These are phyloP conservation scores for Flaveria floridana DNA, from an alignment of 140 eudicot genomes.

Conservation along the genomic window DNA sequence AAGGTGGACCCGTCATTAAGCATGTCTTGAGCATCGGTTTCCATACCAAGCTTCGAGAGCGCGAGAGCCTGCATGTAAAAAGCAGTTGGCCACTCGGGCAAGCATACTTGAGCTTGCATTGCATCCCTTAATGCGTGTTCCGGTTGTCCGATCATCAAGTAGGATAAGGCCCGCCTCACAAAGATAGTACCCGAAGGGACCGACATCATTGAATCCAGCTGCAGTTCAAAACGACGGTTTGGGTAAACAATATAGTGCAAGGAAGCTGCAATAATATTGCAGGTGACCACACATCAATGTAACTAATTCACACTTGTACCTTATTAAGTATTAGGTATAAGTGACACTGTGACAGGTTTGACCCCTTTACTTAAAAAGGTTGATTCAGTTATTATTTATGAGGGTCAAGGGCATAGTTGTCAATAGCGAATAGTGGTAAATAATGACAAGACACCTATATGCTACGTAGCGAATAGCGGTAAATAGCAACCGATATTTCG, in stretches of 20 bases:
- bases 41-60: constrained; percentile 97
- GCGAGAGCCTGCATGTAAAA: constrained; percentile 96
- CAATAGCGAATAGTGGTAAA: too few relatives aligned
- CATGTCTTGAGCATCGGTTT: constrained; percentile 98
- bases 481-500: too few relatives aligned
- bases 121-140: constrained; percentile 93
- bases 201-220: constrained; percentile 88
- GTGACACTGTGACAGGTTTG: not conserved
- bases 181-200: constrained; percentile 92
- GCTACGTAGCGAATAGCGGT: too few relatives aligned
- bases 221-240: constrained; percentile 32
- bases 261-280: not conserved
- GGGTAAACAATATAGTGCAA: not conserved
- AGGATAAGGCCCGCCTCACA: constrained; percentile 88
- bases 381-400: not conserved
- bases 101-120: constrained; percentile 98
- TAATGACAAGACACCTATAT: too few relatives aligned
- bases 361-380: not conserved
- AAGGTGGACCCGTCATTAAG: constrained; percentile 84
- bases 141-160: constrained; percentile 82
- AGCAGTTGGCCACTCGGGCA: constrained; percentile 98
- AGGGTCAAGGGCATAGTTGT: not conserved
- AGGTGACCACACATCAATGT: not conserved
- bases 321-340: not conserved
- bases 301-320: not conserved